Evolutionary conservation across 1,139 yeast genomes (phyloP).

Genomic region (Saccharomyces hybrid): DNA sequence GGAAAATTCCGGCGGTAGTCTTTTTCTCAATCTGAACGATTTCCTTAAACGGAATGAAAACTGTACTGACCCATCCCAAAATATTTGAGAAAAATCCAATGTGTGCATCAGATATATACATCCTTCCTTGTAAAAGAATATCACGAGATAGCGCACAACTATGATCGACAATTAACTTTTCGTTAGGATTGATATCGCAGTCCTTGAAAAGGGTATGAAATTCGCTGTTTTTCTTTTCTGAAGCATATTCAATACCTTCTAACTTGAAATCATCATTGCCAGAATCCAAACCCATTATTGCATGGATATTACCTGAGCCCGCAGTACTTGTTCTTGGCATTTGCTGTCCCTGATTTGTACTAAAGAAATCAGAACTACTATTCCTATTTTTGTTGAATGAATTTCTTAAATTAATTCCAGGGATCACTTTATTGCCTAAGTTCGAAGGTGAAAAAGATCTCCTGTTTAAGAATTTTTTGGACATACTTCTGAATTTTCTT

Average conservation of each 20-base stretch:
- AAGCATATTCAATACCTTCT: conserved; percentile 29
- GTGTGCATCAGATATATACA: conserved; percentile 53
- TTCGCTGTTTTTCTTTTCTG: conserved; percentile 47
- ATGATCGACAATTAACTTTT: conserved; percentile 53
- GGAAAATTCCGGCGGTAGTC: conserved; percentile 64
- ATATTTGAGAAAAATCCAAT: conserved; percentile 66
- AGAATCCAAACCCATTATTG: conserved; percentile 13
- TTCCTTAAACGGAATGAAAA: conserved; percentile 59
- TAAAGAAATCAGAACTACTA: conserved; percentile 6
- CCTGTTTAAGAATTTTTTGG: conserved; percentile 21
- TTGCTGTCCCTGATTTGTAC: neutral
- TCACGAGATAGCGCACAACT: conserved; percentile 69
- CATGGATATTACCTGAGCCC: conserved; percentile 13
- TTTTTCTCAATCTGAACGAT: conserved; percentile 65
- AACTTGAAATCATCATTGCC: conserved; percentile 15
- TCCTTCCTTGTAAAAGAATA: conserved; percentile 62
- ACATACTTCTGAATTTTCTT: conserved; percentile 23
- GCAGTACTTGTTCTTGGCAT: conserved; percentile 15
- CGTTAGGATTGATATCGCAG: conserved; percentile 39
- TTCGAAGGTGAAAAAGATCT: conserved; percentile 27
- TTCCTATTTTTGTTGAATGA: conserved; percentile 17
- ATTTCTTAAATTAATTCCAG: conserved; percentile 17
- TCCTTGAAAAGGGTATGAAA: conserved; percentile 57
- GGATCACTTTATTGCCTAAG: conserved; percentile 24
- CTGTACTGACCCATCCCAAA: conserved; percentile 63